These are phyloP conservation scores for Cladosporium sp. DNA, from an alignment of 2,329 filamentous ascomycete genomes.

Conservation along the genomic window DNA sequence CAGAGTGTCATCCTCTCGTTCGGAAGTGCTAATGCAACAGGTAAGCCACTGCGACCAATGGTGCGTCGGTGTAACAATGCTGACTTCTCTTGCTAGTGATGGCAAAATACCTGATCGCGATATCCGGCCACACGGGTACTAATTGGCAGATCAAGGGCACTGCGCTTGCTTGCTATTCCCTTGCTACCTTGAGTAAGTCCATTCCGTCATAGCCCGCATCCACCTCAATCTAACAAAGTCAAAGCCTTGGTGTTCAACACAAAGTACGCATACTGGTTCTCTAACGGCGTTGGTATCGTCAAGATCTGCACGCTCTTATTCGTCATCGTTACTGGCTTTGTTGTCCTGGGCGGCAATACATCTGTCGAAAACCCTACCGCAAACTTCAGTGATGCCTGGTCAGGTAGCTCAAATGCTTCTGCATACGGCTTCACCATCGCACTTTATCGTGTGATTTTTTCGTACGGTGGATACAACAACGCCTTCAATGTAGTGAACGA, in stretches of 20 bases:
- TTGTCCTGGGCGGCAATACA: constrained; percentile 61
- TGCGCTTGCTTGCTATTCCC: constrained; percentile 64
- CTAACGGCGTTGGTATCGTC: constrained; percentile 52
- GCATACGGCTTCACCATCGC: constrained; percentile 59
- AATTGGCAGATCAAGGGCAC: constrained; percentile 68
- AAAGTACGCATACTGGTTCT: constrained; percentile 18
- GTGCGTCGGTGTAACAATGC: not conserved
- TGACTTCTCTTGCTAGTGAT: constrained; percentile 39
- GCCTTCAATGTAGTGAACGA: constrained; percentile 66
- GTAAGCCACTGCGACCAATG: not conserved
- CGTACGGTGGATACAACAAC: constrained; percentile 59
- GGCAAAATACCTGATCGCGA: constrained; percentile 64
- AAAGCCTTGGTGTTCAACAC: constrained; percentile 12
- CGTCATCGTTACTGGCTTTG: constrained; percentile 55
- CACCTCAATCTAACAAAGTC: not conserved
- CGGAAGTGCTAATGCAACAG: constrained; percentile 64
- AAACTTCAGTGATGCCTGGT: constrained; percentile 60
- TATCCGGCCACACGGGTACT: constrained; percentile 53
- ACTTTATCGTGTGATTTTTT: constrained; percentile 53
- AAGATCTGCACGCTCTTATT: constrained; percentile 68
- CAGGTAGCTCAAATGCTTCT: constrained; percentile 46
- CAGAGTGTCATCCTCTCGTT: constrained; percentile 66
- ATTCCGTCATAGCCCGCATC: too few species aligned
- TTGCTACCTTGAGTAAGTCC: constrained; percentile 47
- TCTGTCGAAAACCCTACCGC: constrained; percentile 53